A percentile compares a stretch with the other conserved stretches of the same genome.
These are phyloP conservation scores for Leptographium radiaticola DNA, from an alignment of 2,329 filamentous ascomycete species.

Conservation along the genomic window DNA sequence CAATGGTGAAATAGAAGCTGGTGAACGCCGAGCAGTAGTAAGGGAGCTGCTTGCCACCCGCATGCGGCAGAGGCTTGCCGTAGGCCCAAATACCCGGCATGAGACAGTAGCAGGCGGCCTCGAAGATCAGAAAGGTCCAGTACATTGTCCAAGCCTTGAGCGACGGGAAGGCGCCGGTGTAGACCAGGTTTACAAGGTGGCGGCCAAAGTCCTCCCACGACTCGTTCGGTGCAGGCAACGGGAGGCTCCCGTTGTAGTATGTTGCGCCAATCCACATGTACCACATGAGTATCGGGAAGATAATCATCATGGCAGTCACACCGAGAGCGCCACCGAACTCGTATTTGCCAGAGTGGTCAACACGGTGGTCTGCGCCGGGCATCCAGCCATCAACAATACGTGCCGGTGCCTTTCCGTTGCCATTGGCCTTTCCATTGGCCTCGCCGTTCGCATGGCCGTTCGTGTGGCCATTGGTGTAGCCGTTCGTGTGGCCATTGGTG, in stretches of 20 bases:
- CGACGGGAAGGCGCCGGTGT: constrained; percentile 74
- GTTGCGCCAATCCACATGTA: constrained; percentile 98
- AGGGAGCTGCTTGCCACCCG: constrained; percentile 69
- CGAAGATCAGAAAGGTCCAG: constrained; percentile 83
- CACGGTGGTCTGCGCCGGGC: constrained; percentile 45
- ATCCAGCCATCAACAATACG: constrained; percentile 42
- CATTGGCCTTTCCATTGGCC: neutral
- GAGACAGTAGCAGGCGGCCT: constrained; percentile 69
- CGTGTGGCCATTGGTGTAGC: constrained; percentile 9
- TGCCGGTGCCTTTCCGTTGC: constrained; percentile 14
- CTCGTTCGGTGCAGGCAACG: constrained; percentile 52
- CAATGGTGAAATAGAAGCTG: constrained; percentile 80
- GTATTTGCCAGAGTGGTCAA: constrained; percentile 50
- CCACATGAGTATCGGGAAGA: constrained; percentile 92
- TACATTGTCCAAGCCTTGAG: constrained; percentile 82
- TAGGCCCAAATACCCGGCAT: constrained; percentile 80
- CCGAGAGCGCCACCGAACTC: constrained; percentile 89
- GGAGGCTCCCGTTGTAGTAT: constrained; percentile 79
- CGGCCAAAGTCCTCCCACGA: constrained; percentile 55
- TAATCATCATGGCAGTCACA: constrained; percentile 72
- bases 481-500: constrained; percentile 10
- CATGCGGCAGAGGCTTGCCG: constrained; percentile 76
- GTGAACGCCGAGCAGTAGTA: constrained; percentile 91
- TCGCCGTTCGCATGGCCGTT: neutral
- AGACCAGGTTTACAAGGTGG: constrained; percentile 60